Evolutionary conservation across 2,329 filamentous ascomycete genomes (phyloP).

Genomic region (Ophiostoma tasmaniense): DNA sequence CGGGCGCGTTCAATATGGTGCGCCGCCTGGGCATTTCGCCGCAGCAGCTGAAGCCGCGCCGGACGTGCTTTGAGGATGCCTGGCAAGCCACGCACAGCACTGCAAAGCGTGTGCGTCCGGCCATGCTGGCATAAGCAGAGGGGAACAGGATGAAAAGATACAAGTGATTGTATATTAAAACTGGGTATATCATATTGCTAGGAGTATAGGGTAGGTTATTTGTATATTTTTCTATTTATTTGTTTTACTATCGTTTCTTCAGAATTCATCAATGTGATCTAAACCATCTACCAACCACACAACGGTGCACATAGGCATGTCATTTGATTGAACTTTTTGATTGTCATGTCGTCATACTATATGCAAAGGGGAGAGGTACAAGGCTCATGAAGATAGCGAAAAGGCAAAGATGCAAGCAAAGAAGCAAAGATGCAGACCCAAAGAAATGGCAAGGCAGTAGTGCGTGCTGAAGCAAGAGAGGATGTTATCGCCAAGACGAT

Average conservation of each 20-base stretch:
- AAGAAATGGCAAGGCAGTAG: background rate
- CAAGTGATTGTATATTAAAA: background rate
- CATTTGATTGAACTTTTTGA: background rate
- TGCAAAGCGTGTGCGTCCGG: background rate
- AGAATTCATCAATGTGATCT: too few relatives aligned
- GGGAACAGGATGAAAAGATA: background rate
- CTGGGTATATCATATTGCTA: background rate
- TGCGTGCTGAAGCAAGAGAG: background rate
- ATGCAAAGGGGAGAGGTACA: background rate
- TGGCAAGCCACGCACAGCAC: slow-evolving; percentile 33
- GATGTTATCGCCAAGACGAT: slow-evolving; percentile 6
- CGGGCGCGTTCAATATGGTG: slow-evolving; percentile 85
- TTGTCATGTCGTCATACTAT: slow-evolving; percentile 7
- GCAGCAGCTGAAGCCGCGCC: slow-evolving; percentile 47
- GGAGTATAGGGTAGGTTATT: background rate
- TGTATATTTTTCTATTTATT: too few relatives aligned
- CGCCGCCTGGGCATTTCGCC: slow-evolving; percentile 61
- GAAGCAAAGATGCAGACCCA: background rate
- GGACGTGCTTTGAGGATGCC: slow-evolving; percentile 63
- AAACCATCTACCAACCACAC: too few relatives aligned
- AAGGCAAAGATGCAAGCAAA: background rate
- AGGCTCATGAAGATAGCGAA: background rate
- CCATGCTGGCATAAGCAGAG: background rate
- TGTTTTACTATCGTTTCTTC: background rate
- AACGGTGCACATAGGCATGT: too few relatives aligned